Evolutionary conservation across 495 filamentous ascomycete genomes (phyloP).

Genomic region (Corynascus novoguineensis): DNA sequence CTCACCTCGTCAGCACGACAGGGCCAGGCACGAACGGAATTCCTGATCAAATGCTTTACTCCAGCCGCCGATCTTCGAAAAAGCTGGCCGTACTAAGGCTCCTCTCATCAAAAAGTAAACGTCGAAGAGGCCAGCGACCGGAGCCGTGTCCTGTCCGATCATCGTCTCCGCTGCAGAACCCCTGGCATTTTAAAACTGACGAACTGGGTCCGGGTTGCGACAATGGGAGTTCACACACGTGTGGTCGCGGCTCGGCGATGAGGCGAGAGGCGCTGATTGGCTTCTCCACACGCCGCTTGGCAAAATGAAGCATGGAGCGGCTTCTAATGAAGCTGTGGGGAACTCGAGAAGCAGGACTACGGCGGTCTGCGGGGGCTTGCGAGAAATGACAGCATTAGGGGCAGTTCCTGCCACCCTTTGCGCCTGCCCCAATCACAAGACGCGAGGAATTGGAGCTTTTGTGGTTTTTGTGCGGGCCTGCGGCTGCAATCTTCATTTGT

Average conservation of each 20-base stretch:
- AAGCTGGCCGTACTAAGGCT: background rate
- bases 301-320: too few relatives aligned
- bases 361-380: background rate
- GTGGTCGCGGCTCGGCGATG: slow-evolving; percentile 5
- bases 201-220: slow-evolving; percentile 4
- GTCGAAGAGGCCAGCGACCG: background rate
- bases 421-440: background rate
- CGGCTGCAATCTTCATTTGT: background rate
- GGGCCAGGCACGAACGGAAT: too few relatives aligned
- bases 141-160: slow-evolving; percentile 3
- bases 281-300: slow-evolving; percentile 8
- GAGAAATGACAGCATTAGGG: slow-evolving; percentile 3
- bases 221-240: slow-evolving; percentile 4
- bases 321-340: background rate
- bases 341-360: too few relatives aligned
- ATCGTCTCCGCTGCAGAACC: background rate
- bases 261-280: slow-evolving; percentile 1
- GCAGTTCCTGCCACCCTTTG: background rate
- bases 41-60: background rate
- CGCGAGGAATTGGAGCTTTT: background rate
- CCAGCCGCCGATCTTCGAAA: background rate
- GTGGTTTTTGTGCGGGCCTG: background rate
- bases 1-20: too few relatives aligned
- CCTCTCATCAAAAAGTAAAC: slow-evolving; percentile 11
- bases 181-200: background rate